These are phyloP conservation scores for Termitomyces heimii DNA, from an alignment of 768 basidiomycete species.

Conservation along the genomic window DNA sequence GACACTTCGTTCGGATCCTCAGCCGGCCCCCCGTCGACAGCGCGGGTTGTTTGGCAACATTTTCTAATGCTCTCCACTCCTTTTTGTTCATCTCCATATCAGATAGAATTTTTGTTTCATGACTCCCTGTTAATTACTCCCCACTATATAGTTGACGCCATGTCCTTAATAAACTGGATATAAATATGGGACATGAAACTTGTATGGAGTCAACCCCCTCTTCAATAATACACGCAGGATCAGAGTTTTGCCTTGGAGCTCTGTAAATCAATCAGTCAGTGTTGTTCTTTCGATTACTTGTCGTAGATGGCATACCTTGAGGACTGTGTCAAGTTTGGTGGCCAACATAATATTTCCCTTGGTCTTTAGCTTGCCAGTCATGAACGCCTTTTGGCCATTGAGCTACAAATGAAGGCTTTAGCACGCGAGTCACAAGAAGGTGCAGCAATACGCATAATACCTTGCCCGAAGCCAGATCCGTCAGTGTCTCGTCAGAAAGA, in stretches of 20 bases:
- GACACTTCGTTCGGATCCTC: constrained; percentile 78
- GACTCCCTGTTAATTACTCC: constrained; percentile 7
- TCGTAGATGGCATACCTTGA: constrained; percentile 50
- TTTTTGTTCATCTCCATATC: not conserved
- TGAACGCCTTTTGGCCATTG: constrained; percentile 93
- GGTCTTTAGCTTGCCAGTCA: constrained; percentile 92
- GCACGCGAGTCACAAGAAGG: not conserved
- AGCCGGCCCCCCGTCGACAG: constrained; percentile 65
- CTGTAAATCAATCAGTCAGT: not conserved
- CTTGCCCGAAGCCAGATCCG: constrained; percentile 68
- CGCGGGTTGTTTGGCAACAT: constrained; percentile 76
- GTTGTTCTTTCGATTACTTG: not conserved
- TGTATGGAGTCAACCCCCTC: not conserved
- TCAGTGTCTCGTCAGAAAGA: constrained; percentile 71
- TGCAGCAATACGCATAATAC: constrained; percentile 23
- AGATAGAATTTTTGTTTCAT: not conserved
- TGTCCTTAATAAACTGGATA: constrained; percentile 1
- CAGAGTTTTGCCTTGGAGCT: constrained; percentile 41
- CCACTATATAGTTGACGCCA: constrained; percentile 1
- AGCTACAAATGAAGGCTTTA: constrained; percentile 35
- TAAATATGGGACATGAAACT: not conserved
- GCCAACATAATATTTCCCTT: constrained; percentile 92
- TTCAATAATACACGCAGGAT: constrained; percentile 1
- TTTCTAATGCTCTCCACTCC: constrained; percentile 36
- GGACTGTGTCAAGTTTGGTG: constrained; percentile 80